Evolutionary conservation across 169 alveolate species (phyloP).

Genomic region (Theileria annulata): DNA sequence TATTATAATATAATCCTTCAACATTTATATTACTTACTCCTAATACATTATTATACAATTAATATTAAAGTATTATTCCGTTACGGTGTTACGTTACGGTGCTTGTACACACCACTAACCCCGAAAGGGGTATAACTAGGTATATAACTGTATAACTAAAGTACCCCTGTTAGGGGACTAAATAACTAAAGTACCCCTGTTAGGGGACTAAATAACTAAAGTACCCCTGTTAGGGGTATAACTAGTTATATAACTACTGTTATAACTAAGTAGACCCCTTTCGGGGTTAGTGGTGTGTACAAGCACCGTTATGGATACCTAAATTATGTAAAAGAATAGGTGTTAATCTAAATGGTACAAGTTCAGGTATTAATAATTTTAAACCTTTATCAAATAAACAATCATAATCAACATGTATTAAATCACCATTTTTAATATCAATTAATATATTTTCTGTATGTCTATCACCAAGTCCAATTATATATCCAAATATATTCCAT

Average conservation of each 20-base stretch:
- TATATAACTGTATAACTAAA: no score
- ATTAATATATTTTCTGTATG: conserved; percentile 96
- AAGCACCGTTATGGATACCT: conserved; percentile 70
- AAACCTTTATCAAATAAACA: conserved; percentile 96
- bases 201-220: no score
- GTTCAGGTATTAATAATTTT: conserved; percentile 94
- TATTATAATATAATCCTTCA: conserved; percentile 55
- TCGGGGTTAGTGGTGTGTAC: no score
- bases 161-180: no score
- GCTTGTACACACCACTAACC: no score
- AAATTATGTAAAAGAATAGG: conserved; percentile 93
- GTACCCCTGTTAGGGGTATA: conserved; percentile 1
- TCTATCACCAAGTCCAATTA: conserved; percentile 97
- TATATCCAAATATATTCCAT: conserved; percentile 96
- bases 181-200: no score
- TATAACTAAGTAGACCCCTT: no score
- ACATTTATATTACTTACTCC: conserved; percentile 51
- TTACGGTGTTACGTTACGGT: no score
- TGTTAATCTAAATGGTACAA: conserved; percentile 96
- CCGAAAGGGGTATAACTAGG: no score
- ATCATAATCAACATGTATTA: conserved; percentile 97
- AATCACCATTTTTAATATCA: conserved; percentile 87
- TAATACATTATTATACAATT: neutral
- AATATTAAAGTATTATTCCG: no score
- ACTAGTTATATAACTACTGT: neutral